phyloP scores from a whole-genome alignment of 2,329 filamentous ascomycete genomes.

The Cladophialophora bantiana region DNA sequence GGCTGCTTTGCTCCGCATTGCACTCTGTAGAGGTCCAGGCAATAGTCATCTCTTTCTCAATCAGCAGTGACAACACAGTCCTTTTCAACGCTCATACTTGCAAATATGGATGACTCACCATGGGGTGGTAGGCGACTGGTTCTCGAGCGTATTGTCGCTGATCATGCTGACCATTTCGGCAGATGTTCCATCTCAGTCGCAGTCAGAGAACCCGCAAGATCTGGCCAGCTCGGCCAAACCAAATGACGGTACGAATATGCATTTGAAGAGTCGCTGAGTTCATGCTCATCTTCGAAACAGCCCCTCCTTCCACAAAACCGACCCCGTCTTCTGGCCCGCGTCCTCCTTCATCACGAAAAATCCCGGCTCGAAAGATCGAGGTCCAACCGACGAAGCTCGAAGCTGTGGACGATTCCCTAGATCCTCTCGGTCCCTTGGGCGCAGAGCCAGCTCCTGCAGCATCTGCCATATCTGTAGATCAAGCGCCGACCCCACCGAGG shows the following conservation, averaged over 20 bases:
- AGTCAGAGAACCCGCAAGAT: constrained; percentile 40
- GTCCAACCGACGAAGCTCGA: constrained; percentile 68
- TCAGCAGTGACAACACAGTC: background rate
- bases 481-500: constrained; percentile 65
- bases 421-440: constrained; percentile 67
- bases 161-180: constrained; percentile 34
- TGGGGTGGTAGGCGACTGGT: constrained; percentile 55
- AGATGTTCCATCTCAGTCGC: constrained; percentile 57
- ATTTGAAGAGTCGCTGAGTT: constrained; percentile 1
- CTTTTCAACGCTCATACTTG: constrained; percentile 7
- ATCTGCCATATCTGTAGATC: constrained; percentile 54
- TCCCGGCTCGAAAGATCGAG: constrained; percentile 63
- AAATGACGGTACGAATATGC: constrained; percentile 33
- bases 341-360: constrained; percentile 57
- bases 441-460: constrained; percentile 41
- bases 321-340: constrained; percentile 53
- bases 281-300: constrained; percentile 32
- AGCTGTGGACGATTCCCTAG: constrained; percentile 67
- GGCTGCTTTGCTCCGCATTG: constrained; percentile 18
- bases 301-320: constrained; percentile 39
- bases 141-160: constrained; percentile 40
- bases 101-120: constrained; percentile 51
- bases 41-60: constrained; percentile 8
- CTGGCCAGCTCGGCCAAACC: constrained; percentile 42
- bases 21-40: constrained; percentile 6